A percentile compares a stretch with the other conserved stretches of the same genome.
These are phyloP conservation scores for Coffea humblotiana DNA, from an alignment of 305 asterid genomes.

Conservation along the genomic window DNA sequence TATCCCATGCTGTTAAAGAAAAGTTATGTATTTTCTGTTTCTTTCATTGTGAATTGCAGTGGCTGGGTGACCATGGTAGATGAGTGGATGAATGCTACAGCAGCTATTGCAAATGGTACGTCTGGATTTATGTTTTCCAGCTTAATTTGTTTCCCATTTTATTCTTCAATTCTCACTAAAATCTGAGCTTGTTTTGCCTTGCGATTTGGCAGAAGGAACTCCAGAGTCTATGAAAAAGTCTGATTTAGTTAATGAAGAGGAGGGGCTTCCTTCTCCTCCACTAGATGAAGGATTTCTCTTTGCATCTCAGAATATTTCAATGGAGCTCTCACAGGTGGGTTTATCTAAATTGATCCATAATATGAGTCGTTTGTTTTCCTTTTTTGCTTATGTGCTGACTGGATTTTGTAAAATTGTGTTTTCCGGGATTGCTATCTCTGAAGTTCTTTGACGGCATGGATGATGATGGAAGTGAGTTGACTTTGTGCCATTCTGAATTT, in stretches of 20 bases:
- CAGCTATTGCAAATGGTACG: constrained; percentile 53
- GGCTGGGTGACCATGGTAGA: constrained; percentile 82
- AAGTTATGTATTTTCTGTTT: not conserved
- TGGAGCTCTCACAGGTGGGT: constrained; percentile 79
- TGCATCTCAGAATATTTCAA: constrained; percentile 49
- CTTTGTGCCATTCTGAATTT: constrained; percentile 29
- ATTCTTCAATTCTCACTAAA: not conserved
- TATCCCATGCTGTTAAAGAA: not conserved
- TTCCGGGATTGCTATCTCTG: constrained; percentile 22
- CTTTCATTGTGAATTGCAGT: constrained; percentile 48
- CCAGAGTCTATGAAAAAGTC: constrained; percentile 75
- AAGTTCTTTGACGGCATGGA: constrained; percentile 98
- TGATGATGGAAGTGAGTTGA: constrained; percentile 96
- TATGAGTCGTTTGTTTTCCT: not conserved
- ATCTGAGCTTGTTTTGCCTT: not conserved
- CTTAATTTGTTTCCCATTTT: not conserved
- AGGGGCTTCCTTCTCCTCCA: constrained; percentile 97
- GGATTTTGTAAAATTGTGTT: constrained; percentile 18
- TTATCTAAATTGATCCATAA: constrained; percentile 6
- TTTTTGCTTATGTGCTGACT: constrained; percentile 27
- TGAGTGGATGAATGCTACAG: constrained; percentile 58
- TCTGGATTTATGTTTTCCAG: not conserved
- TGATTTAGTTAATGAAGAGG: constrained; percentile 61
- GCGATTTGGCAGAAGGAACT: constrained; percentile 44
- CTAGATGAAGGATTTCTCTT: constrained; percentile 84